Evolutionary conservation across 2,329 filamentous ascomycete genomes (phyloP).

Genomic region (Fusarium paranaense): DNA sequence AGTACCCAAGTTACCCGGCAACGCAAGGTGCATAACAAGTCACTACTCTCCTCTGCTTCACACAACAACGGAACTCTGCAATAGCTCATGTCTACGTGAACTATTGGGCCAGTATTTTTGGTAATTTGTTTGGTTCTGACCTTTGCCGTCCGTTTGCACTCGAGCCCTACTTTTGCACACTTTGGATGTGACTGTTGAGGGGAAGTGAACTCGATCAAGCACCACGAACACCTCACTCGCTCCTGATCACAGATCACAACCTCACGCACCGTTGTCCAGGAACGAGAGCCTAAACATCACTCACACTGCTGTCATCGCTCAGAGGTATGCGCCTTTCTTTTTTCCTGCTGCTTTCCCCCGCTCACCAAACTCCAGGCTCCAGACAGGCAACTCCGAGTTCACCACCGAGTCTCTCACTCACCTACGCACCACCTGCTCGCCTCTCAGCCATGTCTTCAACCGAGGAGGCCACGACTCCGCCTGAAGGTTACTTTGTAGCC

Average conservation of each 20-base stretch:
- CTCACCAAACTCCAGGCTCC: not conserved
- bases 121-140: not conserved
- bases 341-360: not conserved
- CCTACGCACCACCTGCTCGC: not conserved
- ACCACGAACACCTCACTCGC: not conserved
- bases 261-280: not conserved
- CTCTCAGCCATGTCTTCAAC: not conserved
- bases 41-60: not conserved
- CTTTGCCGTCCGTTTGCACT: not conserved
- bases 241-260: not conserved
- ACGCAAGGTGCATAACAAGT: not conserved
- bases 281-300: no score
- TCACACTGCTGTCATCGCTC: not conserved
- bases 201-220: not conserved
- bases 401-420: not conserved
- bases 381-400: not conserved
- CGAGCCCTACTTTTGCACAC: not conserved
- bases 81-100: not conserved
- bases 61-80: not conserved
- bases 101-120: not conserved
- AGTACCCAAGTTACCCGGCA: conserved; percentile 16
- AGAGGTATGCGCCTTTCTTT: not conserved
- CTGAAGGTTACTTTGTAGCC: conserved; percentile 22
- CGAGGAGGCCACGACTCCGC: not conserved
- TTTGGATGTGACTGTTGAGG: not conserved